phyloP scores from a whole-genome alignment of 768 basidiomycete genomes.

The Tephrocybe sp. region DNA sequence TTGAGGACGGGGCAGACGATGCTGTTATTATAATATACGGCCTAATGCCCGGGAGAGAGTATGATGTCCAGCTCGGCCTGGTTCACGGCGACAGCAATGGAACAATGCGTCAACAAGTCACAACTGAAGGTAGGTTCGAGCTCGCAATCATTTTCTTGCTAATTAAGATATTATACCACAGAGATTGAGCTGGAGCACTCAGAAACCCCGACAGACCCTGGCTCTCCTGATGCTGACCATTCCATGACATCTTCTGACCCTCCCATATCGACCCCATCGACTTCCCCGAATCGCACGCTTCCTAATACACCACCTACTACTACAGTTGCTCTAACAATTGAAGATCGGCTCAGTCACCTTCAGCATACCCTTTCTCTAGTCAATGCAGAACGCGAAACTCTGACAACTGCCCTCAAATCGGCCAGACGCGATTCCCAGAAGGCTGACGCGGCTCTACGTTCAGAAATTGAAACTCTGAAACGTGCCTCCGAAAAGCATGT shows the following conservation, averaged over 20 bases:
- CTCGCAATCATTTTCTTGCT: not conserved
- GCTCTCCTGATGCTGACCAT: constrained; percentile 30
- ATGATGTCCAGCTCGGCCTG: constrained; percentile 84
- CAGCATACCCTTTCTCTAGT: constrained; percentile 65
- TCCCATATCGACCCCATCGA: constrained; percentile 37
- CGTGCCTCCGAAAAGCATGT: constrained; percentile 80
- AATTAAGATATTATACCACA: not conserved
- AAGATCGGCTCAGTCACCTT: constrained; percentile 68
- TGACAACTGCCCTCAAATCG: constrained; percentile 71
- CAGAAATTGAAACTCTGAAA: constrained; percentile 84
- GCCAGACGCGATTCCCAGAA: constrained; percentile 83
- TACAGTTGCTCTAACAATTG: constrained; percentile 48
- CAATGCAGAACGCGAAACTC: constrained; percentile 64
- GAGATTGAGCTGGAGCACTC: constrained; percentile 28
- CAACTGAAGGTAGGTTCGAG: constrained; percentile 53
- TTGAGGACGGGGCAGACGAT: constrained; percentile 81
- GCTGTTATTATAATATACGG: constrained; percentile 92
- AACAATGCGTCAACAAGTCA: constrained; percentile 60
- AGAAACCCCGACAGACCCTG: constrained; percentile 34
- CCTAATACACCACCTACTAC: constrained; percentile 32
- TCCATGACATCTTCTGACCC: constrained; percentile 32
- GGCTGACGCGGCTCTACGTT: constrained; percentile 74
- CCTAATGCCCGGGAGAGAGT: constrained; percentile 84
- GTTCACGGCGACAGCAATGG: constrained; percentile 56
- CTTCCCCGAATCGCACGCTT: constrained; percentile 35